Base-by-base conservation (phyloP, 192 early-diverging fungal species). In the Backusella sp. region DNA sequence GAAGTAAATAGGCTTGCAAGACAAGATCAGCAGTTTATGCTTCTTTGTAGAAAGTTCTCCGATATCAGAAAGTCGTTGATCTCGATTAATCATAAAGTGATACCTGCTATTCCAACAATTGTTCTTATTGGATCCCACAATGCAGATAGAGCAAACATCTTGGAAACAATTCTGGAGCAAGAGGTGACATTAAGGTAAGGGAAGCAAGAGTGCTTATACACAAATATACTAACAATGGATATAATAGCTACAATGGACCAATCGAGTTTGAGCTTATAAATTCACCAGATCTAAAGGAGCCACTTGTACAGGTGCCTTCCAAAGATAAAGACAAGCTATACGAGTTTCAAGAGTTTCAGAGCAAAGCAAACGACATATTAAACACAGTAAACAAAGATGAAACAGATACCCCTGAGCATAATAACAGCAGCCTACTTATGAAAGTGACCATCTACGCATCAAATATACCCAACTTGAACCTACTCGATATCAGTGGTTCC, bases 21-120 rank as follows among this genome's bases (percentile, higher is more conserved):
- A 26, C 90, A 91, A 34, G 92, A 94, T 71, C 86, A 93, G 32
- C 90, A 94, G 75, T 90, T 95, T 49, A 92, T 95, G 91, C 74
- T 90, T 75, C 80, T 99, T 74, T 98, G 95, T 11, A 96, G 94
- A 78, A 95, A 93, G 83, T 84, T 99, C 42, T 94, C 98, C 23
- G 96, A 99, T 79, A 92, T 99, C 36, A 90, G 97, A 72, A 97
- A 93, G 73, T 91, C 97, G 34, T 86, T 99, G 30, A 95, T 96
- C 67, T 92, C 92, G 4, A 93, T 99, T 73, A 86, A 93, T 73
- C 89, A 86, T 70, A 89, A 90, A 62, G 86, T 88, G 42, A 90
- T 91, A 26, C 88, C 97, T 52, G 90, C 89, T 74, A 80, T 99
- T n/a, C 97, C 97, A 5, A 93, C 92, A 79, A 94, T 95, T 53